Evolutionary conservation across 352 stramenopile genomes (phyloP), one percentile per base, ranked within the genome.

Genomic region (Pythium aristosporum): DNA sequence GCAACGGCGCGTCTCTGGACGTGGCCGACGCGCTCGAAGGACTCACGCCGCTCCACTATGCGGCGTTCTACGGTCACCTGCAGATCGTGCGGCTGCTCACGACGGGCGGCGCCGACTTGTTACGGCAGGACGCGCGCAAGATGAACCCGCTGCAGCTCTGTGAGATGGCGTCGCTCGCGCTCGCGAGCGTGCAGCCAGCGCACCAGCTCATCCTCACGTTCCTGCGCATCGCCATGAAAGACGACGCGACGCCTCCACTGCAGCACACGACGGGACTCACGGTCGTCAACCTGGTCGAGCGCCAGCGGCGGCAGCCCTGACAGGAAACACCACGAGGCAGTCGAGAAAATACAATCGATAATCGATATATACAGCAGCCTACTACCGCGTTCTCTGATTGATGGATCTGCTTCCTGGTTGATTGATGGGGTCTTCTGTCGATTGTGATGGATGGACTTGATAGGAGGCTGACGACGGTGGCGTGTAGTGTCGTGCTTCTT

Each of bases 171-270:
- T 88, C 75, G 49, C 78, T 93, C 34, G 87, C 85, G 58, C 62
- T 90, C n/a, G 66, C 73, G 15, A 94, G 77, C 65, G 82, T 90
- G 41, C 81, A 91, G 61, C 85, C 85, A n/a, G 88, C 81, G 20
- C 85, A 94, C 49, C 82, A 91, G 47, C 89, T 94, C 79, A 89
- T 94, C 69, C 80, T 88, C 59, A 89, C 90, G 61, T 91, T 88
- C 56, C 57, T 94, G n/a, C 82, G 85, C 41, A 79, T 84, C 25
- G 72, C 81, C 32, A 94, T 94, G 85, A 88, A 89, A 23, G 71
- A 88, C 48, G 59, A 77, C 23, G 82, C 70, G n/a, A 91, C 82
- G 25, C 85, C 82, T 47, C 79, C 82, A n/a, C 75, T 94, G 16
- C 78, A 94, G 55, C 73, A 92, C 68, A 81, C 87, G 21, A 86